Evolutionary conservation across 139 green algal genomes (phyloP).

Genomic region (Closterium sp.): DNA sequence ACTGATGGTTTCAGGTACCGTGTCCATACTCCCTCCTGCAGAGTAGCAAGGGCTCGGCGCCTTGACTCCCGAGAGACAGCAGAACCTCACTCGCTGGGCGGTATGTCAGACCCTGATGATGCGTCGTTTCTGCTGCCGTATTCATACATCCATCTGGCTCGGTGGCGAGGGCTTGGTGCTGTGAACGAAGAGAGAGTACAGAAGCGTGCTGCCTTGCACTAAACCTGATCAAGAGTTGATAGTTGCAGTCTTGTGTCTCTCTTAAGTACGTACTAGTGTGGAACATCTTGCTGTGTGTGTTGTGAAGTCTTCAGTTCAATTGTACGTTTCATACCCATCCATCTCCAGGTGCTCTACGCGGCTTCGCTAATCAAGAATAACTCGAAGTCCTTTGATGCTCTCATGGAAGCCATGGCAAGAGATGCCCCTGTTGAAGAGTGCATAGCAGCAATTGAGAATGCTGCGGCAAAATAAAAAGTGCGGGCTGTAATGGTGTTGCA

Average conservation of each 20-base stretch:
- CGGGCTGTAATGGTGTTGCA: background rate
- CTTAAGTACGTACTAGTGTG: background rate
- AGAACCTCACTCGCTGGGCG: slow-evolving; percentile 85
- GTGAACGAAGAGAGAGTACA: background rate
- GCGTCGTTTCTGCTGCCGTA: background rate
- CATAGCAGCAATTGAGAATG: slow-evolving; percentile 75
- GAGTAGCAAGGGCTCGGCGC: no score
- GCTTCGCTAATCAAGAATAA: slow-evolving; percentile 67
- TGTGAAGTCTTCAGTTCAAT: no score
- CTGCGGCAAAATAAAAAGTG: background rate
- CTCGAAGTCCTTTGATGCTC: slow-evolving; percentile 64
- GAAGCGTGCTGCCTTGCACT: background rate
- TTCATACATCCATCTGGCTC: background rate
- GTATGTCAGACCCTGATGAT: slow-evolving; percentile 12
- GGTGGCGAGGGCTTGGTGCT: background rate
- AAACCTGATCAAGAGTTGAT: background rate
- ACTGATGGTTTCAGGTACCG: no score
- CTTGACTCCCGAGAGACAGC: slow-evolving; percentile 72
- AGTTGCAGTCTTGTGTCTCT: background rate
- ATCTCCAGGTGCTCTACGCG: slow-evolving; percentile 58
- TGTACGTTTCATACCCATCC: background rate
- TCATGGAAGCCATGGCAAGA: slow-evolving; percentile 73
- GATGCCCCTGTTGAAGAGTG: slow-evolving; percentile 68
- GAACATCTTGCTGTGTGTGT: no score
- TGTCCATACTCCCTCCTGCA: no score